These are phyloP conservation scores for Lyophyllum semitale DNA, from an alignment of 768 basidiomycete species.

Conservation along the genomic window DNA sequence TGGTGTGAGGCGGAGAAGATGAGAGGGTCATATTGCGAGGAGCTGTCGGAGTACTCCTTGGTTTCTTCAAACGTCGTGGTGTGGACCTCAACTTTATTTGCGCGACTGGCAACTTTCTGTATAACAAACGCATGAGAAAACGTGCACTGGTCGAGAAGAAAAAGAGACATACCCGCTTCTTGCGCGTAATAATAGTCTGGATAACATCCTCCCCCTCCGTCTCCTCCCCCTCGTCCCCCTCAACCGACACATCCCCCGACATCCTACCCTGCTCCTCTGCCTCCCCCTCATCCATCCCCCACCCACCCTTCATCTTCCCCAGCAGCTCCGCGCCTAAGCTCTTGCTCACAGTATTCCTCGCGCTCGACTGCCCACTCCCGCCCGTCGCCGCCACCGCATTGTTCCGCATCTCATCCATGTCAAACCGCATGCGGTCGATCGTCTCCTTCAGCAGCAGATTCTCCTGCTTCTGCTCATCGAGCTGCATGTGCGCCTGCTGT, in stretches of 20 bases:
- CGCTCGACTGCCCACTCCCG: conserved; percentile 49
- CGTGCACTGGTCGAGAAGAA: conserved; percentile 7
- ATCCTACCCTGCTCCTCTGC: conserved; percentile 42
- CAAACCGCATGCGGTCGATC: conserved; percentile 91
- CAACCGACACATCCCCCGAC: conserved; percentile 30
- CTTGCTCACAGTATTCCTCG: conserved; percentile 63
- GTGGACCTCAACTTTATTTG: conserved; percentile 46
- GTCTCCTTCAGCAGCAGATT: conserved; percentile 93
- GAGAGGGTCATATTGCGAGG: conserved; percentile 67
- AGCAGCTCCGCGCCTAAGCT: conserved; percentile 74
- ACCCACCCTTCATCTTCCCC: conserved; percentile 55
- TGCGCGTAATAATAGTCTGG: conserved; percentile 88
- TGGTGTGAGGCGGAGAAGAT: conserved; percentile 47
- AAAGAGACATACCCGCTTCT: conserved; percentile 58
- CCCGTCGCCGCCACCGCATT: conserved; percentile 37
- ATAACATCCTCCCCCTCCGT: conserved; percentile 76
- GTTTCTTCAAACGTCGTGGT: conserved; percentile 55
- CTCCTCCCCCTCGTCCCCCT: conserved; percentile 48
- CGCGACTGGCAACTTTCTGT: conserved; percentile 70
- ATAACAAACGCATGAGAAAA: conserved; percentile 12
- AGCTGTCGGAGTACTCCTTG: conserved; percentile 77
- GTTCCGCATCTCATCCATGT: conserved; percentile 88
- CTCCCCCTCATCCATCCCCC: conserved; percentile 38
- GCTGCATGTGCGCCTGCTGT: conserved; percentile 67
- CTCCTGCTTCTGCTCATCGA: conserved; percentile 94